A percentile compares a stretch with the other conserved stretches of the same genome.
Evolutionary conservation across 1,139 yeast species (phyloP).

Genomic region (Kodamaea derodonti): DNA sequence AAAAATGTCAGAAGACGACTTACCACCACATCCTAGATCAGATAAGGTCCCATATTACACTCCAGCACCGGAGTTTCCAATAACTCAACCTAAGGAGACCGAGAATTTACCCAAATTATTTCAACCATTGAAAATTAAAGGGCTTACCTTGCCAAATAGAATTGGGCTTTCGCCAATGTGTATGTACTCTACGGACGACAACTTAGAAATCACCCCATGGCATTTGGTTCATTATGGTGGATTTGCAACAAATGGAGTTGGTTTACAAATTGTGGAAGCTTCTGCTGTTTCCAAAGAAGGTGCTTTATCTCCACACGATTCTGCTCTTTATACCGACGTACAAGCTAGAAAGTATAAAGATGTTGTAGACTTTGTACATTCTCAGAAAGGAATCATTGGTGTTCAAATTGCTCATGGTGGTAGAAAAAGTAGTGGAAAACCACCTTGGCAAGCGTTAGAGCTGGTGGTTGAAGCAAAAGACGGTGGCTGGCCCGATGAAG

Average conservation of each 20-base stretch:
- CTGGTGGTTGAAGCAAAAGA: slow-evolving; percentile 26
- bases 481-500: slow-evolving; percentile 41
- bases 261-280: slow-evolving; percentile 51
- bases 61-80: slow-evolving; percentile 6
- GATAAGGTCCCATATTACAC: slow-evolving; percentile 18
- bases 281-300: slow-evolving; percentile 43
- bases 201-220: slow-evolving; percentile 42
- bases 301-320: slow-evolving; percentile 42
- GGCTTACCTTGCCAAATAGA: slow-evolving; percentile 41
- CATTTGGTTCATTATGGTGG: slow-evolving; percentile 46
- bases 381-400: slow-evolving; percentile 47
- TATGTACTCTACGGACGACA: slow-evolving; percentile 41
- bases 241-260: slow-evolving; percentile 46
- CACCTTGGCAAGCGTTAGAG: slow-evolving; percentile 30
- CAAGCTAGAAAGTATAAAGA: slow-evolving; percentile 47
- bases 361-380: slow-evolving; percentile 53
- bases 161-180: slow-evolving; percentile 62
- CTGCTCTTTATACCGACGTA: slow-evolving; percentile 48
- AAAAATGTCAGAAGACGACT: too few relatives aligned
- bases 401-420: slow-evolving; percentile 57
- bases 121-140: slow-evolving; percentile 35
- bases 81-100: slow-evolving; percentile 3
- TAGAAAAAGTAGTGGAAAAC: slow-evolving; percentile 43
- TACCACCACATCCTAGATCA: too few relatives aligned
- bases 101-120: slow-evolving; percentile 29